Evolutionary conservation across 192 early-diverging fungal genomes (phyloP).

Genomic region (Anaeromyces robustus): DNA sequence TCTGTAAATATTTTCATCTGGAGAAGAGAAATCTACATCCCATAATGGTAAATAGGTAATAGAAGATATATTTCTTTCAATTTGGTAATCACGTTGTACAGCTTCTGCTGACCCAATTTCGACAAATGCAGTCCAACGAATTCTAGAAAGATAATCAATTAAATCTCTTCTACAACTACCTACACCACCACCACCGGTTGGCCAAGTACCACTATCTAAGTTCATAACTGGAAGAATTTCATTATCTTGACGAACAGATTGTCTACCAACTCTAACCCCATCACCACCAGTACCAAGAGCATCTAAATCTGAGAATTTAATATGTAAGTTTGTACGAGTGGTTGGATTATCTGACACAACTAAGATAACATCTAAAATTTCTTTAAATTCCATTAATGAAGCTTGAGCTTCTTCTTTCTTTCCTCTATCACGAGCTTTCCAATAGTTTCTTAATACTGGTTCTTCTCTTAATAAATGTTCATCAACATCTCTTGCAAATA

Average conservation of each 20-base stretch:
- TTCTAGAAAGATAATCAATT: conserved; percentile 13
- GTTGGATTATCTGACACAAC: conserved; percentile 14
- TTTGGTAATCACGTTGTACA: conserved; percentile 27
- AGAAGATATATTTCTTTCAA: conserved; percentile 21
- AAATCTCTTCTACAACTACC: conserved; percentile 23
- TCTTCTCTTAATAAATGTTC: conserved; percentile 20
- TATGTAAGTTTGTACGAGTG: conserved; percentile 16
- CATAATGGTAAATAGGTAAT: conserved; percentile 21
- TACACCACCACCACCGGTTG: conserved; percentile 26
- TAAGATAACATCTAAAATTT: conserved; percentile 8
- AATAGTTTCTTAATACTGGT: conserved; percentile 14
- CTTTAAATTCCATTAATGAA: conserved; percentile 8
- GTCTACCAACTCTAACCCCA: conserved; percentile 4
- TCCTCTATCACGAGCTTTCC: conserved; percentile 17
- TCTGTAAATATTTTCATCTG: conserved; percentile 20
- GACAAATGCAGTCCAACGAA: conserved; percentile 24
- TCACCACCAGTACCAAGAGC: conserved; percentile 18
- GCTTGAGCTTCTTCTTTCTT: conserved; percentile 8
- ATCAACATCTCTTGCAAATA: conserved; percentile 25
- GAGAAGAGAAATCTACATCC: conserved; percentile 23
- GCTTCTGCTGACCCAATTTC: conserved; percentile 21
- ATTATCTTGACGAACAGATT: conserved; percentile 5
- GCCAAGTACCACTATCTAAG: conserved; percentile 24
- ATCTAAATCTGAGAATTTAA: conserved; percentile 16
- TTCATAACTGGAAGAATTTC: conserved; percentile 18